phyloP scores from a whole-genome alignment of 1,139 yeast species.

The Hansenula sp. region DNA sequence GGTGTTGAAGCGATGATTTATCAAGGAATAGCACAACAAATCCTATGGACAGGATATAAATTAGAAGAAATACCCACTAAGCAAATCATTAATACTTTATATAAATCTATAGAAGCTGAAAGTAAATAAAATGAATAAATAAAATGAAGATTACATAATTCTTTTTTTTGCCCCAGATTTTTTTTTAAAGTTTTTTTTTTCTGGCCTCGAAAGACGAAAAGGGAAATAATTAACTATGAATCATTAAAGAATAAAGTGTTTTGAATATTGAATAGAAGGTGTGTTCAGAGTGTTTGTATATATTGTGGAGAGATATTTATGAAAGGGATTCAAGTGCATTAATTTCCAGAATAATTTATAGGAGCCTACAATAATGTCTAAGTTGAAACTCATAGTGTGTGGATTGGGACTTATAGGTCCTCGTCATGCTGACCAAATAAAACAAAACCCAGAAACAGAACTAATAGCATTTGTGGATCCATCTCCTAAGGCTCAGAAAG shows the following conservation, averaged over 20 bases:
- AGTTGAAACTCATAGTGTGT: not conserved
- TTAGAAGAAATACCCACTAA: constrained; percentile 14
- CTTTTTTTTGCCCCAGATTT: no score
- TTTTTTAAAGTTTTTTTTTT: no score
- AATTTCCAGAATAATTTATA: no score
- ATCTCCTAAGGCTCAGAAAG: not conserved
- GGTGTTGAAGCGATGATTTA: constrained; percentile 24
- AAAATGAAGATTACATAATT: no score
- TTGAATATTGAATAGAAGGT: no score
- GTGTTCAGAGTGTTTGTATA: no score
- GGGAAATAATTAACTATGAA: no score
- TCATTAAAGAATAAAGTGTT: no score
- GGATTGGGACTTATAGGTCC: constrained; percentile 1
- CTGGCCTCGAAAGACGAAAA: no score
- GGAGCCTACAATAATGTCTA: not conserved
- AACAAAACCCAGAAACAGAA: not conserved
- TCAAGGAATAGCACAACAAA: constrained; percentile 21
- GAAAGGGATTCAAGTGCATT: no score
- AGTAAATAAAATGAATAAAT: not conserved
- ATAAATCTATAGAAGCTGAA: constrained; percentile 1
- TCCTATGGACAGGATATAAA: constrained; percentile 19
- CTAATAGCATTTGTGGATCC: not conserved
- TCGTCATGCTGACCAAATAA: constrained; percentile 3
- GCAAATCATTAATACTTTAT: constrained; percentile 6
- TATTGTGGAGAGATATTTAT: no score